A percentile compares a stretch with the other conserved stretches of the same genome.
Evolutionary conservation across 768 basidiomycete genomes (phyloP).

Genomic region (Lentinula aciculospora): DNA sequence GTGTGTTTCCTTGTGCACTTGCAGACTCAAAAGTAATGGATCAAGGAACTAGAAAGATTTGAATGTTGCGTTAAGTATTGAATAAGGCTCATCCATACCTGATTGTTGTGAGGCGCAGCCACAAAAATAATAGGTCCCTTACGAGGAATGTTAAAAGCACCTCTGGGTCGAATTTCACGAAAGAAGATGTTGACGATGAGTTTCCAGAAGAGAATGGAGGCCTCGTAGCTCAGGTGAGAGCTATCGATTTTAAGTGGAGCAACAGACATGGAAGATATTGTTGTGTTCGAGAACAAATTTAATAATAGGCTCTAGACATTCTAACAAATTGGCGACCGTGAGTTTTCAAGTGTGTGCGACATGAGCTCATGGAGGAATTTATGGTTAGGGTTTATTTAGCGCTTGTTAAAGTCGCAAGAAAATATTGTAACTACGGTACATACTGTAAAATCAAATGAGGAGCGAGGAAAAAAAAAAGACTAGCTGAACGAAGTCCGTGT

Average conservation of each 20-base stretch:
- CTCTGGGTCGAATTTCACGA: slow-evolving; percentile 88
- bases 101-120: slow-evolving; percentile 89
- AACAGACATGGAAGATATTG: slow-evolving; percentile 13
- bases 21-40: slow-evolving; percentile 76
- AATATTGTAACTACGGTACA: not conserved
- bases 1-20: slow-evolving; percentile 80
- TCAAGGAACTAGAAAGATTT: slow-evolving; percentile 73
- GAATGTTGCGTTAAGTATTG: not conserved
- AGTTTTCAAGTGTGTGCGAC: not conserved
- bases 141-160: slow-evolving; percentile 90
- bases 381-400: not conserved
- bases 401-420: too few relatives aligned
- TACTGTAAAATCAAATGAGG: not conserved
- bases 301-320: not conserved
- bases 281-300: not conserved
- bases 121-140: slow-evolving; percentile 92
- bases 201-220: slow-evolving; percentile 80
- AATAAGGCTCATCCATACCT: slow-evolving; percentile 40
- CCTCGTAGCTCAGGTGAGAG: slow-evolving; percentile 50
- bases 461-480: slow-evolving; percentile 1
- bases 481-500: slow-evolving; percentile 26
- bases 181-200: slow-evolving; percentile 91
- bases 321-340: not conserved
- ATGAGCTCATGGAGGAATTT: not conserved
- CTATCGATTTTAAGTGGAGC: slow-evolving; percentile 4